phyloP scores from a whole-genome alignment of 768 basidiomycete genomes.

The Lactarius trivialis region DNA sequence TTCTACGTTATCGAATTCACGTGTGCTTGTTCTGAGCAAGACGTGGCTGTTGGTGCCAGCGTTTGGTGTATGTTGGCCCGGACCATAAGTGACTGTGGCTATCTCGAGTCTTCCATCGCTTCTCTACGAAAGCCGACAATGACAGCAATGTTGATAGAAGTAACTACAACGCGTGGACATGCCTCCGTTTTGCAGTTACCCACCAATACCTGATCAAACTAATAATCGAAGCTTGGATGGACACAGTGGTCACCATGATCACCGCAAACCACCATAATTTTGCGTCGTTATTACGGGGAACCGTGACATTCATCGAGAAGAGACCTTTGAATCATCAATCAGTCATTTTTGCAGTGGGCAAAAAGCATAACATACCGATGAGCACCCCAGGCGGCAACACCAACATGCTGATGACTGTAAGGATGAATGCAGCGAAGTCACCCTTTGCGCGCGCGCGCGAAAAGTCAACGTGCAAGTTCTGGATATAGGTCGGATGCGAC shows the following conservation, averaged over 20 bases:
- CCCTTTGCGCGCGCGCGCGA: slow-evolving; percentile 52
- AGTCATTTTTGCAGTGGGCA: background rate
- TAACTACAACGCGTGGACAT: background rate
- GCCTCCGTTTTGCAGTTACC: slow-evolving; percentile 43
- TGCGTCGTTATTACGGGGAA: slow-evolving; percentile 50
- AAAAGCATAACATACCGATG: slow-evolving; percentile 38
- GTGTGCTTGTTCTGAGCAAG: background rate
- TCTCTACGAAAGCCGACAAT: background rate
- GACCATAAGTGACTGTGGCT: background rate
- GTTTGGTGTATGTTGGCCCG: background rate
- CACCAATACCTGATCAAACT: slow-evolving; percentile 58
- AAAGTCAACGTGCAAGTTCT: slow-evolving; percentile 61
- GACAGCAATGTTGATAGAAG: background rate
- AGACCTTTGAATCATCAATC: slow-evolving; percentile 39
- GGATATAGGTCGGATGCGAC: slow-evolving; percentile 80
- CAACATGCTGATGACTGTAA: slow-evolving; percentile 62
- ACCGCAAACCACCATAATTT: slow-evolving; percentile 50
- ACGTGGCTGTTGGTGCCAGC: background rate
- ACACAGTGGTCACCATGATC: slow-evolving; percentile 40
- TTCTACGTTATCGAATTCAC: background rate
- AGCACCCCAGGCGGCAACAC: slow-evolving; percentile 59
- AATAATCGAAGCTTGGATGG: slow-evolving; percentile 42
- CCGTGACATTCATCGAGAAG: slow-evolving; percentile 57
- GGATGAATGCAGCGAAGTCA: slow-evolving; percentile 58
- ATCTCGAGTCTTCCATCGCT: background rate